These are phyloP conservation scores for Xylona heveae DNA, from an alignment of 495 filamentous ascomycete species.

Conservation along the genomic window DNA sequence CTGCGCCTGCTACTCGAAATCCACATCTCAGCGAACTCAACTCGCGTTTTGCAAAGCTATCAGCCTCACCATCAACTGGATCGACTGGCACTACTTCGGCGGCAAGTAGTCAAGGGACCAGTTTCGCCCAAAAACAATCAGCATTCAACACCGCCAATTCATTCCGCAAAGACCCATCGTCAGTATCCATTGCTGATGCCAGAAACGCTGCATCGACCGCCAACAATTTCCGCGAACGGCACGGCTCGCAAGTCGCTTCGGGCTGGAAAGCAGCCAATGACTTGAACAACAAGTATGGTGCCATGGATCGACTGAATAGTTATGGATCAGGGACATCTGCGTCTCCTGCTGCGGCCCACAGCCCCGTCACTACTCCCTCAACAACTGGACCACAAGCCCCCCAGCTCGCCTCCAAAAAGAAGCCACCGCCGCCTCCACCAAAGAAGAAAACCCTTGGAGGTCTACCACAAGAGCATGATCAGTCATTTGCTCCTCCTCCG, in stretches of 20 bases:
- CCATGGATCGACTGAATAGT: slow-evolving; percentile 15
- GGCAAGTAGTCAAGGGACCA: slow-evolving; percentile 24
- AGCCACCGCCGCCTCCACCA: too few species aligned
- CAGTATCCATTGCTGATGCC: slow-evolving; percentile 33
- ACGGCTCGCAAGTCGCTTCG: slow-evolving; percentile 47
- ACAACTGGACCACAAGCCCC: too few species aligned
- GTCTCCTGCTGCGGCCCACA: too few species aligned
- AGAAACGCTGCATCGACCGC: slow-evolving; percentile 32
- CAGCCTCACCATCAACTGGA: slow-evolving; percentile 12
- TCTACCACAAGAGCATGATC: too few species aligned
- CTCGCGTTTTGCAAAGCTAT: slow-evolving; percentile 39
- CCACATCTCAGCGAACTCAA: slow-evolving; percentile 41
- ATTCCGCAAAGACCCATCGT: slow-evolving; percentile 32
- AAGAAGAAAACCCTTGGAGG: too few species aligned
- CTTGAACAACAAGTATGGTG: slow-evolving; percentile 30
- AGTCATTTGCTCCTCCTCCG: too few species aligned
- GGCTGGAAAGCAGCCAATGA: slow-evolving; percentile 38
- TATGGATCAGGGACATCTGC: too few species aligned
- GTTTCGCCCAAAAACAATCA: slow-evolving; percentile 37
- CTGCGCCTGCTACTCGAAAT: slow-evolving; percentile 7
- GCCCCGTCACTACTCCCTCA: too few species aligned
- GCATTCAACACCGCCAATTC: slow-evolving; percentile 32
- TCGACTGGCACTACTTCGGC: slow-evolving; percentile 2
- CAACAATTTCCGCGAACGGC: slow-evolving; percentile 51
- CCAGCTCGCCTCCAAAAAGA: too few species aligned